Base-by-base conservation (phyloP, 257 asterid species). In the Plantago major region DNA sequence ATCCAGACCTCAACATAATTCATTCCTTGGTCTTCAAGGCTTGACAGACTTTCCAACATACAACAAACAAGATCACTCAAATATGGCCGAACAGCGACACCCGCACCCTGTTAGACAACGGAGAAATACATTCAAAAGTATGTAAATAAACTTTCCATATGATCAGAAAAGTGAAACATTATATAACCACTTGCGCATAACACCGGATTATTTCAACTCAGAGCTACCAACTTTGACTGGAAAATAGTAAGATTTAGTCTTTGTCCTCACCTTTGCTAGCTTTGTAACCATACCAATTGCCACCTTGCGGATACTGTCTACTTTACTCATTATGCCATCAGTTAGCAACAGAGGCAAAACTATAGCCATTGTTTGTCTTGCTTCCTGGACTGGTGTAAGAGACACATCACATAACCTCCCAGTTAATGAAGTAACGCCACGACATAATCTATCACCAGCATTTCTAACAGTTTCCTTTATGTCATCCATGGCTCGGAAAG, bases 1-100 rank as follows among this genome's bases (percentile, higher is more conserved):
- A 57, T 48, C 67, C 82, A 67, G 46, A 92, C 99, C 97, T 89
- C 99, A 62, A 92, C 94, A 68, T 92, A 92, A 73, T 92, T 92
- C 81, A 92, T 78, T 58, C 97, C 97, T 72, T 89, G 99, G 79
- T 92, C 99, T 81, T 92, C 99, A 60, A 89, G 97, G 81, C 97
- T 92, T 46, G 99, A 92, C 69, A 92, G 75, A 78, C 99, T 92
- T 82, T 92, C 99, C 76, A 92, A 84, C 99, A 92, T 92, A 81
- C 99, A 92, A 73, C 91, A 92, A 45, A 86, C 99, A 42, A 92
- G 95, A 66, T 92, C 99, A 67, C 78, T 82, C 55, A 92, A 72
- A 75, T 92, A 91, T 22, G 99, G 94, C 60, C 90, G 97, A 63
- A 92, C 82, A 46, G 97, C 95, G 71, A 80, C 64, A 65, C 99